Evolutionary conservation across 2,329 filamentous ascomycete genomes (phyloP).

Genomic region (Fusarium sp.): DNA sequence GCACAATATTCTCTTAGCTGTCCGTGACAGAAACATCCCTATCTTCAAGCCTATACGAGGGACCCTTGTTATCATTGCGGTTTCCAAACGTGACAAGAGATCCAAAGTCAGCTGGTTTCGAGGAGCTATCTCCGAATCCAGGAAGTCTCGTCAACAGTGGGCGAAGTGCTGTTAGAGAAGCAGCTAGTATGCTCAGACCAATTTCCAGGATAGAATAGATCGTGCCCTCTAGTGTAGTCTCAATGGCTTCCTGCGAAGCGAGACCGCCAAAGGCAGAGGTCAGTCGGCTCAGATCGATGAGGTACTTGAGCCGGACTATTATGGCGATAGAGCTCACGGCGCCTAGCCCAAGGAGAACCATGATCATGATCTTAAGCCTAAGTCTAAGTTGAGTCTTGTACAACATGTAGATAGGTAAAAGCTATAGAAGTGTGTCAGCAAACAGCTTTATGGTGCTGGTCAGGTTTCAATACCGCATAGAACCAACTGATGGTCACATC

Average conservation of each 20-base stretch:
- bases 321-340: constrained; percentile 11
- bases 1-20: constrained; percentile 14
- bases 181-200: background rate
- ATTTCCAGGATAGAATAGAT: background rate
- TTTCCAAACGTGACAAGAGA: background rate
- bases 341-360: constrained; percentile 6
- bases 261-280: background rate
- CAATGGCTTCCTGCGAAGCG: background rate
- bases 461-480: background rate
- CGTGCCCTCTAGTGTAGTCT: background rate
- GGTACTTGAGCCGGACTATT: constrained; percentile 16
- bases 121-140: constrained; percentile 2
- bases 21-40: constrained; percentile 2
- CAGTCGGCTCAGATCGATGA: background rate
- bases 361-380: constrained; percentile 13
- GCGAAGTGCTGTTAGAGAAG: constrained; percentile 9
- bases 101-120: background rate
- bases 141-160: constrained; percentile 14
- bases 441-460: accelerated
- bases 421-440: background rate
- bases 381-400: constrained; percentile 12
- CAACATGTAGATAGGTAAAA: constrained; percentile 8
- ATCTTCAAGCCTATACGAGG: constrained; percentile 8
- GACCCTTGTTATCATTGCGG: background rate
- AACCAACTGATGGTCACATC: constrained; percentile 22